These are phyloP conservation scores for Lichtheimia ornata DNA, from an alignment of 371 early-diverging fungal species.

Conservation along the genomic window DNA sequence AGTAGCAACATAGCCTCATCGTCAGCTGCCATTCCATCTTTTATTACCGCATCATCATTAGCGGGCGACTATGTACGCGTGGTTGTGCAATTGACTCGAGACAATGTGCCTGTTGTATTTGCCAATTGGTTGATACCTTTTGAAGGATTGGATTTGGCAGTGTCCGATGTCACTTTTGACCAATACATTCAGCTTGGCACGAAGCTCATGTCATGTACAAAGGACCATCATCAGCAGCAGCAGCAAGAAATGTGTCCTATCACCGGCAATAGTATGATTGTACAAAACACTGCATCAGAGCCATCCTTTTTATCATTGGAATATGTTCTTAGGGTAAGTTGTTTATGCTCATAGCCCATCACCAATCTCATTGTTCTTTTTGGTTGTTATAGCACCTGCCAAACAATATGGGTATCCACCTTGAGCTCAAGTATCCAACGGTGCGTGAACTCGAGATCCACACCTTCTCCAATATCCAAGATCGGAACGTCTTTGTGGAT, in stretches of 20 bases:
- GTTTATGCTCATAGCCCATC: neutral
- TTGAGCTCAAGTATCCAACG: slow-evolving; percentile 86
- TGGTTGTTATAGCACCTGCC: slow-evolving; percentile 67
- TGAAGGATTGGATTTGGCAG: slow-evolving; percentile 56
- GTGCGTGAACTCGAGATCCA: slow-evolving; percentile 52
- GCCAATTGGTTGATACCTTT: slow-evolving; percentile 68
- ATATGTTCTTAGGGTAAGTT: slow-evolving; percentile 71
- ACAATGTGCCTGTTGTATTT: slow-evolving; percentile 88
- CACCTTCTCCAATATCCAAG: slow-evolving; percentile 59
- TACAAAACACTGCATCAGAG: slow-evolving; percentile 29
- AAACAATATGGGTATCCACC: slow-evolving; percentile 73
- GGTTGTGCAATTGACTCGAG: slow-evolving; percentile 88
- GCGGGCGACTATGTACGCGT: slow-evolving; percentile 82
- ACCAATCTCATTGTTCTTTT: neutral
- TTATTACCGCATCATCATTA: slow-evolving; percentile 79
- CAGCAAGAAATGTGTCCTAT: slow-evolving; percentile 31
- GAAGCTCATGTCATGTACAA: slow-evolving; percentile 17
- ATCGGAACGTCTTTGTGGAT: slow-evolving; percentile 83
- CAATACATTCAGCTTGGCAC: slow-evolving; percentile 58
- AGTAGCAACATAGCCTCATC: neutral
- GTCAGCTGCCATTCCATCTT: slow-evolving; percentile 58
- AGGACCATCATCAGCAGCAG: slow-evolving; percentile 23
- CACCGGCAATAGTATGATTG: slow-evolving; percentile 39
- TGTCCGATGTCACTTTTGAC: slow-evolving; percentile 60
- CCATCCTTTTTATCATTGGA: slow-evolving; percentile 68